Conservation (phyloP, 2,329 filamentous ascomycete species). For the Sordariomycetes sp. region DNA sequence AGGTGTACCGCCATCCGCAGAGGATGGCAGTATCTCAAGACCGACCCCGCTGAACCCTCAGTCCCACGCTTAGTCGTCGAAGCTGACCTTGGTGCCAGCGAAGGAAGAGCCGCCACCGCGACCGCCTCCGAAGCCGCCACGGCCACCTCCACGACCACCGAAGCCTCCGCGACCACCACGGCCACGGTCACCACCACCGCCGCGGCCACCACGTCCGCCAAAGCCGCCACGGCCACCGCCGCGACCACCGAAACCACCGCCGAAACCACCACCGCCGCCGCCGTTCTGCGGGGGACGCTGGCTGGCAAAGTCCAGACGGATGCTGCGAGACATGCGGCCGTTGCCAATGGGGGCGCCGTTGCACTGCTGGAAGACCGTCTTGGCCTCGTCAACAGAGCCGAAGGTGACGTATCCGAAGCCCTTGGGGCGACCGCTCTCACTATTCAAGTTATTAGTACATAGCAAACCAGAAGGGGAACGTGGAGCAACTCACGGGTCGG, state of each 20-base stretch:
- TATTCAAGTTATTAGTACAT: conserved; percentile 14
- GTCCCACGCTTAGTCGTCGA: conserved; percentile 41
- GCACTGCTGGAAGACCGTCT: conserved; percentile 59
- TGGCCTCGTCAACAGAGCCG: conserved; percentile 72
- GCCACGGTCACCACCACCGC: conserved; percentile 40
- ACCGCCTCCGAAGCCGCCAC: conserved; percentile 43
- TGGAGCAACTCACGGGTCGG: conserved; percentile 53
- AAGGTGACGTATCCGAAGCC: conserved; percentile 91
- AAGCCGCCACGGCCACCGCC: conserved; percentile 40
- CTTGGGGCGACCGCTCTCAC: conserved; percentile 76
- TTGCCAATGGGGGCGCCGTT: conserved; percentile 55
- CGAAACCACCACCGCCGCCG: conserved; percentile 35
- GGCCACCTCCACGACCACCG: conserved; percentile 38
- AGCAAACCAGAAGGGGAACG: neutral
- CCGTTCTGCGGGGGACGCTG: conserved; percentile 55
- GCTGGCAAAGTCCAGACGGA: conserved; percentile 76
- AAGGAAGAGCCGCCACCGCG: conserved; percentile 30
- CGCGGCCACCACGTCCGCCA: conserved; percentile 35
- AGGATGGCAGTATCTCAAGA: conserved; percentile 39
- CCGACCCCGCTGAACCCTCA: conserved; percentile 37
- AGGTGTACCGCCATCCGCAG: conserved; percentile 40
- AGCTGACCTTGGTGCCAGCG: conserved; percentile 71
- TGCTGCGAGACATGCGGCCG: conserved; percentile 61
- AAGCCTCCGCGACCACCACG: conserved; percentile 42
- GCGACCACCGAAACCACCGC: conserved; percentile 42